Evolutionary conservation across 371 early-diverging fungal species (phyloP).

Genomic region (Mucor sp.): DNA sequence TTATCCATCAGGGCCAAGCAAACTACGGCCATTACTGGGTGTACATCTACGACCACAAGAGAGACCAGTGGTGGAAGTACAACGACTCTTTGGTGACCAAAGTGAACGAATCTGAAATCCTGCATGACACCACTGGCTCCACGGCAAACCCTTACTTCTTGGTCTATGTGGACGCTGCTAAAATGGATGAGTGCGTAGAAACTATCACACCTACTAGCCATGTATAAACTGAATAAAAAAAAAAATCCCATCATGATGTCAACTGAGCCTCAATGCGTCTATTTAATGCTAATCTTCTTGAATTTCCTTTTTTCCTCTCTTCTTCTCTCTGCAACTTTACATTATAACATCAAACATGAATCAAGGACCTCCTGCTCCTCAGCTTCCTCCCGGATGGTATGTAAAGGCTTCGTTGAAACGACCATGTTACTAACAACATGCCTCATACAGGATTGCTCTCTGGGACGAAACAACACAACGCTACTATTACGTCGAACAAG

Average conservation of each 20-base stretch:
- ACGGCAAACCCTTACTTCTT: slow-evolving; percentile 72
- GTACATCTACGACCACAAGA: slow-evolving; percentile 70
- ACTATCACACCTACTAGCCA: slow-evolving; percentile 15
- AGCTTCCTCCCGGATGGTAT: slow-evolving; percentile 35
- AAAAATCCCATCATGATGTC: neutral
- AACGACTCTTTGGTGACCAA: slow-evolving; percentile 78
- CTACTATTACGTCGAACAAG: slow-evolving; percentile 38
- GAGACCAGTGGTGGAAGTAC: slow-evolving; percentile 79
- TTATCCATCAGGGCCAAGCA: slow-evolving; percentile 72
- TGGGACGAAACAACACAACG: slow-evolving; percentile 43
- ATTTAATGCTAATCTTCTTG: neutral
- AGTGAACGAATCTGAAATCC: slow-evolving; percentile 57
- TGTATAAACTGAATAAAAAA: neutral
- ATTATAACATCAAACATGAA: slow-evolving; percentile 6
- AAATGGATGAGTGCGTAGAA: slow-evolving; percentile 32
- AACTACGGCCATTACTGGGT: slow-evolving; percentile 92
- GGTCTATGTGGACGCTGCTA: slow-evolving; percentile 55
- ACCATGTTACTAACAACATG: neutral
- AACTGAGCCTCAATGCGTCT: neutral
- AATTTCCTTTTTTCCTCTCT: neutral
- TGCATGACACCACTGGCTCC: slow-evolving; percentile 54
- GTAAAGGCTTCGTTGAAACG: neutral
- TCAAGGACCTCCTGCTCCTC: slow-evolving; percentile 19
- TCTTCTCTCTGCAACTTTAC: neutral
- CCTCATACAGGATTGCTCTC: slow-evolving; percentile 30